phyloP scores from a whole-genome alignment of 2,329 filamentous ascomycete species.

The Fusarium torulosum region DNA sequence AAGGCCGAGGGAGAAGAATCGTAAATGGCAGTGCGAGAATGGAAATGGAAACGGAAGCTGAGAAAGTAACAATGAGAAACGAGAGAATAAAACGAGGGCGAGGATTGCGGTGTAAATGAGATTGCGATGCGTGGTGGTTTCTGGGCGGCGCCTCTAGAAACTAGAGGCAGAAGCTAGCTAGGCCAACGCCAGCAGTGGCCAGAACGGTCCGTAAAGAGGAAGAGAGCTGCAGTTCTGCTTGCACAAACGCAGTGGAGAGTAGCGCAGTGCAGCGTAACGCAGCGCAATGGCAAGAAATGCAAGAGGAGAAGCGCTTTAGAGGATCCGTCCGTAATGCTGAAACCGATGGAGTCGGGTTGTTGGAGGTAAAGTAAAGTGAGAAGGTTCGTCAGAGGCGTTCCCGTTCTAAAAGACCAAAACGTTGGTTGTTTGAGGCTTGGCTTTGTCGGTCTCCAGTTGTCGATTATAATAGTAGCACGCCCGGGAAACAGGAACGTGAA shows the following conservation, averaged over 20 bases:
- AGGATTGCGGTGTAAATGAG: conserved; percentile 39
- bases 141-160: conserved; percentile 24
- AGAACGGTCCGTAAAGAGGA: conserved; percentile 33
- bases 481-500: not conserved
- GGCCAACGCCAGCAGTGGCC: conserved; percentile 42
- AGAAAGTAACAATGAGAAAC: conserved; percentile 16
- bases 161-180: conserved; percentile 6
- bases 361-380: conserved; percentile 25
- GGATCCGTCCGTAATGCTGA: conserved; percentile 29
- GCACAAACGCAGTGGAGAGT: no score
- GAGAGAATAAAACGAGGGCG: conserved; percentile 24
- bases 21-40: conserved; percentile 5
- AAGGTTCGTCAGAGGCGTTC: conserved; percentile 38
- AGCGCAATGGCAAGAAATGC: conserved; percentile 18
- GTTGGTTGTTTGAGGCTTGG: conserved; percentile 30
- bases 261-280: not conserved
- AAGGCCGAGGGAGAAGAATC: conserved; percentile 3
- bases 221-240: conserved; percentile 7
- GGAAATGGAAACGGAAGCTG: conserved; percentile 12
- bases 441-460: not conserved
- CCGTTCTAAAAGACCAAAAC: conserved; percentile 13
- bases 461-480: not conserved
- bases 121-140: conserved; percentile 16
- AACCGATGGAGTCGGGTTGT: conserved; percentile 27
- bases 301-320: conserved; percentile 11